These are phyloP conservation scores for Paramecium primaurelia DNA, from an alignment of 73 alveolate genomes.

Conservation along the genomic window DNA sequence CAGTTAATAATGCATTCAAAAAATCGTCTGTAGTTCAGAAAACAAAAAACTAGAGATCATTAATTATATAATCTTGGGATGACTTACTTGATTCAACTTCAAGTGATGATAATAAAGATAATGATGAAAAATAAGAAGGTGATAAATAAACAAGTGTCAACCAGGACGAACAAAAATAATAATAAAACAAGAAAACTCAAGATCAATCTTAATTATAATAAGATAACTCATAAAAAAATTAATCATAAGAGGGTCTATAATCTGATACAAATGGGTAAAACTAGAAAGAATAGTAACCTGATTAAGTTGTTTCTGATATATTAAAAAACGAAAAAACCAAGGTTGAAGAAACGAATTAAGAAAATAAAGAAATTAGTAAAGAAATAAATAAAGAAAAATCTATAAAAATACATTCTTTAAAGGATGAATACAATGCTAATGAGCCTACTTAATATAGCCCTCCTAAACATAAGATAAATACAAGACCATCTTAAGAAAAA, in stretches of 20 bases:
- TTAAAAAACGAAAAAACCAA: not conserved
- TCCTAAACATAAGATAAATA: not conserved
- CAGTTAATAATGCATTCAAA: not conserved
- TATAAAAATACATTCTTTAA: not conserved
- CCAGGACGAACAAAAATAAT: not conserved
- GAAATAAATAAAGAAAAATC: not conserved
- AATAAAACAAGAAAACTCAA: not conserved
- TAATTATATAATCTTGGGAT: not conserved
- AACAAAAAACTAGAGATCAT: not conserved
- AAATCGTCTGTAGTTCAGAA: not conserved
- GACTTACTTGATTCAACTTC: not conserved
- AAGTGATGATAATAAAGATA: not conserved
- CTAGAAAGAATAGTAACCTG: not conserved
- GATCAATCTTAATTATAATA: not conserved
- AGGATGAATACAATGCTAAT: slow-evolving; percentile 7
- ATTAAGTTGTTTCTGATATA: not conserved
- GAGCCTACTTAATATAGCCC: not conserved
- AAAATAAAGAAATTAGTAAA: not conserved
- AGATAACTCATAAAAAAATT: not conserved
- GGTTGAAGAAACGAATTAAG: not conserved
- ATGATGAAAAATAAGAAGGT: not conserved
- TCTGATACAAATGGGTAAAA: not conserved
- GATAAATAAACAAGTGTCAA: not conserved
- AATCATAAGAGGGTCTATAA: not conserved
- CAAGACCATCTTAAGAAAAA: slow-evolving; percentile 28